Base-by-base conservation (phyloP, 495 filamentous ascomycete genomes). In the Jackrogersella minutella region DNA sequence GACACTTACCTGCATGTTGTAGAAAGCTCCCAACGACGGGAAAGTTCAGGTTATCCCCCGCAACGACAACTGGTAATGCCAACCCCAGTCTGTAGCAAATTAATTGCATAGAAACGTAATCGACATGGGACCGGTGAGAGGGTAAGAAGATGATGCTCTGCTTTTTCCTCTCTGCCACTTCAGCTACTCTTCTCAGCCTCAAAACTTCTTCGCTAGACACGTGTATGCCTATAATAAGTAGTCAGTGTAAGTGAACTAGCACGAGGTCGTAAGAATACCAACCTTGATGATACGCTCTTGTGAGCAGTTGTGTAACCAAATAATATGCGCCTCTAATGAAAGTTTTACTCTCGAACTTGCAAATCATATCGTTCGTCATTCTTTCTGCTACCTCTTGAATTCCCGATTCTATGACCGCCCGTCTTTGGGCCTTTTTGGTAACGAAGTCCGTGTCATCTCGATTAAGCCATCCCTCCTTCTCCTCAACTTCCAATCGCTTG, bases 101-200 rank as follows among this genome's bases (percentile, higher is more conserved):
- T 14, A 99, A 74, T 75, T 97, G 95, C 31, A 97, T 79, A 0
- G 91, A 91, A 47, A 99, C 92, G 70, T 99, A 99, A 70, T 99
- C 95, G 54, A 98, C 90, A 72, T 99, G 95, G 0, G 91, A 96
- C 54, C 92, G 87, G 76, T 99, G 95, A 62, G 92, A 97, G 0
- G 95, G 95, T 56, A 99, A 77, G 75, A 99, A 99, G 47, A 99
- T 91, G 60, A 98, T 95, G 50, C 92, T 96, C 74, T 97, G 93
- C 75, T 96, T 96, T 67, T 94, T 91, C 71, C 85, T 84, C 37
- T 88, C 88, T 1, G 95, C 94, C 73, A 90, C 80, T 66, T 92
- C 86, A 5, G 95, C 95, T 17, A 97, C 90, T 1, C 82, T 87
- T 37, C 94, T 80, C 49, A 99, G 74, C 14, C 91, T 85, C 37